phyloP scores from a whole-genome alignment of 2,329 filamentous ascomycete genomes.

The Pseudogymnoascus sp. region DNA sequence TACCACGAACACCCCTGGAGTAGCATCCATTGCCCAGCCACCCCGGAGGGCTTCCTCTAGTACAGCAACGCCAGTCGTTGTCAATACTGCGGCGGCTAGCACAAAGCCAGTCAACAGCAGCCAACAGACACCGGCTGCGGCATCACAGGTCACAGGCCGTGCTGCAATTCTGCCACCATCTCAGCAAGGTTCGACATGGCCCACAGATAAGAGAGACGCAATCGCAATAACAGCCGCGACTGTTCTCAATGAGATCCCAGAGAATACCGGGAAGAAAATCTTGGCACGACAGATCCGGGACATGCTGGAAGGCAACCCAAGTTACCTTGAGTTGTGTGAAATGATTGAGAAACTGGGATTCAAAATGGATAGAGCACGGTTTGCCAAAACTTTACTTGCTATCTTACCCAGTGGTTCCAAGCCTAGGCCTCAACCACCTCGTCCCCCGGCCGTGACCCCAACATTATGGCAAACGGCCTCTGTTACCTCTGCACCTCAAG shows the following conservation, averaged over 20 bases:
- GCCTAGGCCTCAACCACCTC: background rate
- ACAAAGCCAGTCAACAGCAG: background rate
- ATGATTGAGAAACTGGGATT: constrained; percentile 13
- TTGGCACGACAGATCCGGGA: background rate
- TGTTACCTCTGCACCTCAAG: background rate
- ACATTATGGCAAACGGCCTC: background rate
- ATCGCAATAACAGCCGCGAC: constrained; percentile 9
- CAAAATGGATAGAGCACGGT: constrained; percentile 10
- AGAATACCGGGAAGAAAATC: constrained; percentile 12
- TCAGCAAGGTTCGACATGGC: constrained; percentile 4
- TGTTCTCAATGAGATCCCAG: constrained; percentile 7
- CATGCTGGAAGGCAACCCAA: constrained; percentile 12
- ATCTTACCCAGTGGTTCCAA: background rate
- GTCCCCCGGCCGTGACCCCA: background rate
- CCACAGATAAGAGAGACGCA: background rate
- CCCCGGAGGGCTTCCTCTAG: background rate
- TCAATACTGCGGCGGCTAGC: background rate
- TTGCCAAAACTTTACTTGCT: constrained; percentile 12
- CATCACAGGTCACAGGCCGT: background rate
- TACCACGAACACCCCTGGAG: background rate
- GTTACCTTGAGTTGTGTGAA: constrained; percentile 13
- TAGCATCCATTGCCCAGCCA: background rate
- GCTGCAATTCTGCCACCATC: background rate
- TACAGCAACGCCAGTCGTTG: background rate
- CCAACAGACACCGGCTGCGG: background rate